These are phyloP conservation scores for Fraxinus sp. DNA, from an alignment of 305 asterid genomes.

Conservation along the genomic window DNA sequence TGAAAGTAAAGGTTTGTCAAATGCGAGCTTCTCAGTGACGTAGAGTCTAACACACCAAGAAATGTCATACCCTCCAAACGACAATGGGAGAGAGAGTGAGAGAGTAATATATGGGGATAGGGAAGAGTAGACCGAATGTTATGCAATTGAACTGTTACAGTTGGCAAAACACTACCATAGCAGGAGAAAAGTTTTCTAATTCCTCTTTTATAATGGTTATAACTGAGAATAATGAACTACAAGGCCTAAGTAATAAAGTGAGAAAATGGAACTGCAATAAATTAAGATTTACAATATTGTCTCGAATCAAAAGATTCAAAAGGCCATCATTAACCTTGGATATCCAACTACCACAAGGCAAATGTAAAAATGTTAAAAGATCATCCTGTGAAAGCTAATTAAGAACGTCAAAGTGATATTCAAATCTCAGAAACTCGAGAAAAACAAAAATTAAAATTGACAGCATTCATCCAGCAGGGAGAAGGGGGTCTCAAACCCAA, in stretches of 20 bases:
- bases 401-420: neutral
- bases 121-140: neutral
- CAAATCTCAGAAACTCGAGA: neutral
- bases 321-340: neutral
- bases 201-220: neutral
- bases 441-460: neutral
- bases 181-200: neutral
- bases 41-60: neutral
- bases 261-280: neutral
- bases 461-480: neutral
- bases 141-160: neutral
- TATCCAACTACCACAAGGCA: neutral
- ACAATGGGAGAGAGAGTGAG: neutral
- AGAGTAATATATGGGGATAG: neutral
- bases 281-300: neutral
- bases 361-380: neutral
- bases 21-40: neutral
- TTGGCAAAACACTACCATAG: neutral
- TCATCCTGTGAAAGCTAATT: neutral
- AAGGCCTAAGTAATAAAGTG: neutral
- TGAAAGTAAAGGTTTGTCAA: slow-evolving; percentile 2
- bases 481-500: neutral
- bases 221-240: neutral
- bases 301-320: slow-evolving; percentile 7
- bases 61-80: neutral